Conservation (phyloP, 2,329 filamentous ascomycete genomes). For the Nakataea oryzae region DNA sequence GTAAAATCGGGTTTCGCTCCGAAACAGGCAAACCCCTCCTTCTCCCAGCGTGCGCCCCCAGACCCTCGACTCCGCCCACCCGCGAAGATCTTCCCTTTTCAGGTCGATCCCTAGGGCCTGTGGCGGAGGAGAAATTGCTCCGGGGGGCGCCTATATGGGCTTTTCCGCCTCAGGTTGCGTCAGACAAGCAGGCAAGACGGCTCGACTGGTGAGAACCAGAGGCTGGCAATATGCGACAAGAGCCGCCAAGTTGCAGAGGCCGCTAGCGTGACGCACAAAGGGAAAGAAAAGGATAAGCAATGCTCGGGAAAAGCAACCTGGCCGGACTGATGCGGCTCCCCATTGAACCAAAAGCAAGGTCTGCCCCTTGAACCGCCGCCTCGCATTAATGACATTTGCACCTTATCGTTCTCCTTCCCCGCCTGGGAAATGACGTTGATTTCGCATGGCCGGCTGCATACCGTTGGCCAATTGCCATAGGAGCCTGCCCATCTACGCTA, state of each 20-base stretch:
- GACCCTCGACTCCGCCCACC: too few relatives aligned
- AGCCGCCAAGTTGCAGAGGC: background rate
- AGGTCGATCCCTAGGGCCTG: background rate
- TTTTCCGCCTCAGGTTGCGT: background rate
- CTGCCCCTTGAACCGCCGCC: background rate
- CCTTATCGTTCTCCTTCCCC: background rate
- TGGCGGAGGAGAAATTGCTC: background rate
- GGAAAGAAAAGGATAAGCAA: background rate
- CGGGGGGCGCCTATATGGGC: background rate
- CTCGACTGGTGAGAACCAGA: background rate
- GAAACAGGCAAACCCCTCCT: background rate
- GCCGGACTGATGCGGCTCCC: too few relatives aligned
- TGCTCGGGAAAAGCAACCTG: too few relatives aligned
- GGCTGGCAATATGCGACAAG: background rate
- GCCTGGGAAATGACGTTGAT: background rate
- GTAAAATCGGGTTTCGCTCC: too few relatives aligned
- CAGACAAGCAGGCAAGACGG: background rate
- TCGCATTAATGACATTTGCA: background rate
- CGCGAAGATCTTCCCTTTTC: background rate
- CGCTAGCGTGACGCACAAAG: background rate
- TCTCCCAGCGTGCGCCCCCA: too few relatives aligned
- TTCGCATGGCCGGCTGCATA: background rate
- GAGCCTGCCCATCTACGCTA: background rate
- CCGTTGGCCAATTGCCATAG: background rate
- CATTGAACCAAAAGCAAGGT: too few relatives aligned